Conservation (phyloP, 148 eudicot species). For the Rhododendron simsii region DNA sequence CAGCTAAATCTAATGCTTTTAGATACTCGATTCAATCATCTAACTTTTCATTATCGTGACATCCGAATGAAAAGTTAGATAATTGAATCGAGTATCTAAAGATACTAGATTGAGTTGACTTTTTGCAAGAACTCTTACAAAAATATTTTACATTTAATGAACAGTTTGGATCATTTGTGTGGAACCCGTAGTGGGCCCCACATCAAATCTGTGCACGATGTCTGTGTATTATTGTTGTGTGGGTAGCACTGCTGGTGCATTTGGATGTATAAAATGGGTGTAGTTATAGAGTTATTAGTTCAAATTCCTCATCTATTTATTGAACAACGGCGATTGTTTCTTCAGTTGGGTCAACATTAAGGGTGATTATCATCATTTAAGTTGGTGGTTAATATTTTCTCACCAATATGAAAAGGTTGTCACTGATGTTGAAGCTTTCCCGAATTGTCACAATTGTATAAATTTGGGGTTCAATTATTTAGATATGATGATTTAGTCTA, state of each 20-base stretch:
- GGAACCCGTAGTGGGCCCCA: too few species aligned
- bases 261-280: background rate
- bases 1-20: too few species aligned
- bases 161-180: too few species aligned
- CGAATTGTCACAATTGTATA: background rate
- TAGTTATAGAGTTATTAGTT: background rate
- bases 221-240: too few species aligned
- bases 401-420: background rate
- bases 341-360: background rate
- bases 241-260: background rate
- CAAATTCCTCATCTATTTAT: background rate
- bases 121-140: too few species aligned
- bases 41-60: too few species aligned
- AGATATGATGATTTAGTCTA: background rate
- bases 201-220: too few species aligned
- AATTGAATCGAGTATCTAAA: too few species aligned
- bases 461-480: background rate
- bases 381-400: background rate
- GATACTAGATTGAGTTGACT: too few species aligned
- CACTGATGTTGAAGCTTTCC: background rate
- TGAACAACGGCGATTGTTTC: background rate
- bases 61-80: too few species aligned
- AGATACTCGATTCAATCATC: too few species aligned
- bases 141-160: too few species aligned
- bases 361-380: background rate